phyloP scores from a whole-genome alignment of 495 filamentous ascomycete species.

The Talaromyces nanjingensis region DNA sequence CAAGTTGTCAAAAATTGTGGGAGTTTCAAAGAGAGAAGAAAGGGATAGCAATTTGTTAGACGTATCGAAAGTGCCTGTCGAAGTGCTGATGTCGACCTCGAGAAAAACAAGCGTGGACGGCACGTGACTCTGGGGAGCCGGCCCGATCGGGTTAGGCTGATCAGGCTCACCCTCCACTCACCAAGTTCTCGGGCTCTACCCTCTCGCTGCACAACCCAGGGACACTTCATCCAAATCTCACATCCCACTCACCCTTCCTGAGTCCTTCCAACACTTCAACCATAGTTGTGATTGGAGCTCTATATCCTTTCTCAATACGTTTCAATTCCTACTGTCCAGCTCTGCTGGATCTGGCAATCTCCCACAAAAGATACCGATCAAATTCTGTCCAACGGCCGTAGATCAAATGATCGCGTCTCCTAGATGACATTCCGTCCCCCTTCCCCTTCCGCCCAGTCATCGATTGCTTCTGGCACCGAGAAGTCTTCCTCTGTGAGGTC shows the following conservation, averaged over 20 bases:
- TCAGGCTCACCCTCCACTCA: slow-evolving; percentile 3
- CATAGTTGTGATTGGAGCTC: slow-evolving; percentile 10
- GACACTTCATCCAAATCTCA: slow-evolving; percentile 16
- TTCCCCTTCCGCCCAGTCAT: slow-evolving; percentile 55
- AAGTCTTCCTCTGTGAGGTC: slow-evolving; percentile 48
- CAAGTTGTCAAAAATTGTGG: too few relatives aligned
- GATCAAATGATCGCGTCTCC: slow-evolving; percentile 55
- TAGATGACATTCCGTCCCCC: slow-evolving; percentile 61
- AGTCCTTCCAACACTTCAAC: slow-evolving; percentile 9
- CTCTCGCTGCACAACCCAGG: not conserved
- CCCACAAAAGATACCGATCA: slow-evolving; percentile 24
- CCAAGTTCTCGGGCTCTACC: not conserved
- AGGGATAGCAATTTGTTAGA: too few relatives aligned
- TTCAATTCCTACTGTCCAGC: slow-evolving; percentile 12
- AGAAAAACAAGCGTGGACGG: not conserved
- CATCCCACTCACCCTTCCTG: slow-evolving; percentile 14
- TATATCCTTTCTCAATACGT: not conserved
- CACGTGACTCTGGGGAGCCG: not conserved
- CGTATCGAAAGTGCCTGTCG: not conserved
- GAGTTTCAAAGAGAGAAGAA: too few relatives aligned
- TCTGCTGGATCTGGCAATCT: slow-evolving; percentile 14
- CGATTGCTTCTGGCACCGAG: slow-evolving; percentile 53
- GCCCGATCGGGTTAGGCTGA: not conserved
- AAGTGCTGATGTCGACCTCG: not conserved
- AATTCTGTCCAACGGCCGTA: slow-evolving; percentile 36